Conservation (phyloP, 176 grass and related monocot genomes). For the Tuctoria greenei region DNA sequence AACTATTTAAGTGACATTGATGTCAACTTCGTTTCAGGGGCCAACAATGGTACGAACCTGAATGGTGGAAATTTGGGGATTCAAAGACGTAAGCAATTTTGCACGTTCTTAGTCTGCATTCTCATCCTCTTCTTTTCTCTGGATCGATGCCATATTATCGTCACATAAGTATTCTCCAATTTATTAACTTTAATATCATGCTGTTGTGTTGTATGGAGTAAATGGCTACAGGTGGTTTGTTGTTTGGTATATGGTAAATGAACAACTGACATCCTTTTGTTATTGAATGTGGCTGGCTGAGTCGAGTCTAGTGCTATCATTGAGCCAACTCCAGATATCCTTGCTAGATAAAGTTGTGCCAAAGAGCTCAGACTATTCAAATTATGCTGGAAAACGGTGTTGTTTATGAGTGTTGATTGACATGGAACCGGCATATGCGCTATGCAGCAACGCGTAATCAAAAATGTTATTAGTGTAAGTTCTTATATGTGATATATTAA, state of each 20-base stretch:
- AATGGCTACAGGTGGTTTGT: neutral
- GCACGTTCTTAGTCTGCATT: neutral
- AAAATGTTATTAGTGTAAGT: neutral
- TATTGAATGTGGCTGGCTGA: slow-evolving; percentile 12
- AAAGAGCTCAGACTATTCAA: neutral
- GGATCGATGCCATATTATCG: neutral
- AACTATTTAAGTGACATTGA: slow-evolving; percentile 1
- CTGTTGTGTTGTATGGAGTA: neutral
- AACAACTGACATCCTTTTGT: slow-evolving; percentile 19
- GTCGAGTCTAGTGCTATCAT: neutral
- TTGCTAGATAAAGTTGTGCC: neutral
- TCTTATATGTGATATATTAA: neutral
- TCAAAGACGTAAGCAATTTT: slow-evolving; percentile 71
- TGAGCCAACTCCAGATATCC: neutral
- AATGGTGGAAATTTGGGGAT: slow-evolving; percentile 99
- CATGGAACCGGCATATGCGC: neutral
- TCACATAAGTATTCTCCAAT: neutral
- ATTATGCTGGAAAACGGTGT: neutral
- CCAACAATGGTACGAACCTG: slow-evolving; percentile 96
- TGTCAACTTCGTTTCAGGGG: slow-evolving; percentile 54
- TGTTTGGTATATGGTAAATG: neutral
- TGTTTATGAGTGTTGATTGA: neutral
- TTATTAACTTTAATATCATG: neutral
- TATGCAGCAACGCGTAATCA: neutral
- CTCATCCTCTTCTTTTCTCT: slow-evolving; percentile 1